Percentiles rank a stretch among this genome's conserved stretches.
Conservation (phyloP, 2,329 filamentous ascomycete species). For the Plectosphaerella sp. region DNA sequence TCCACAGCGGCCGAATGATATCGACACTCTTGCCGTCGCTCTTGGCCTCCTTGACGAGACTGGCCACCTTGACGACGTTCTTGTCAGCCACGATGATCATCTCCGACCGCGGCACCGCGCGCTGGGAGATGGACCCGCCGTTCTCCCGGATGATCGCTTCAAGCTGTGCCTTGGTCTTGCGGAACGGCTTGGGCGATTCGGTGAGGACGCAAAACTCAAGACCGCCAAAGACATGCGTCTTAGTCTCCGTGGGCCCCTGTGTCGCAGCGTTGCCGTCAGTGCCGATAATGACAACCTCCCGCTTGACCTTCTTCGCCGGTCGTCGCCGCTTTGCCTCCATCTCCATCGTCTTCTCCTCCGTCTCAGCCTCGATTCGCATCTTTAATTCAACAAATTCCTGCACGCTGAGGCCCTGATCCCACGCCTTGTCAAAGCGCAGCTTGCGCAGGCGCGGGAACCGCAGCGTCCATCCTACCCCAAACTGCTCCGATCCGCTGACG, state of each 20-base stretch:
- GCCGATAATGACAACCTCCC: constrained; percentile 68
- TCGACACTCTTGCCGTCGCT: constrained; percentile 61
- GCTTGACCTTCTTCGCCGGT: constrained; percentile 58
- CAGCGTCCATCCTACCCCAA: constrained; percentile 71
- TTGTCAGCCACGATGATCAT: constrained; percentile 79
- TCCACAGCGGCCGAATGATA: constrained; percentile 76
- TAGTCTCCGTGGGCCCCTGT: constrained; percentile 35
- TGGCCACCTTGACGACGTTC: constrained; percentile 75
- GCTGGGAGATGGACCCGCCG: constrained; percentile 76
- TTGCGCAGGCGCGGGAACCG: constrained; percentile 88
- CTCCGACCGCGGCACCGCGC: constrained; percentile 53
- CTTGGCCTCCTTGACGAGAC: constrained; percentile 70
- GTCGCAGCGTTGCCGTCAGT: constrained; percentile 50
- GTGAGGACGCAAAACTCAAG: constrained; percentile 81
- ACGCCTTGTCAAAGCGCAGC: constrained; percentile 76
- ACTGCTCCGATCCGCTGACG: constrained; percentile 70
- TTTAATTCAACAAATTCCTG: constrained; percentile 74
- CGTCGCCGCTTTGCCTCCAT: constrained; percentile 63
- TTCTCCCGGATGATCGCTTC: constrained; percentile 79
- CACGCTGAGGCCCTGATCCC: constrained; percentile 74
- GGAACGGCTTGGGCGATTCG: constrained; percentile 64
- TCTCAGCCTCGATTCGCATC: constrained; percentile 62
- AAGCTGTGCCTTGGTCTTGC: constrained; percentile 73
- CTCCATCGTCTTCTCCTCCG: constrained; percentile 70
- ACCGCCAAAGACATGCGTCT: constrained; percentile 66